Evolutionary conservation across 257 asterid genomes (phyloP).

Genomic region (Solanum chaucha): DNA sequence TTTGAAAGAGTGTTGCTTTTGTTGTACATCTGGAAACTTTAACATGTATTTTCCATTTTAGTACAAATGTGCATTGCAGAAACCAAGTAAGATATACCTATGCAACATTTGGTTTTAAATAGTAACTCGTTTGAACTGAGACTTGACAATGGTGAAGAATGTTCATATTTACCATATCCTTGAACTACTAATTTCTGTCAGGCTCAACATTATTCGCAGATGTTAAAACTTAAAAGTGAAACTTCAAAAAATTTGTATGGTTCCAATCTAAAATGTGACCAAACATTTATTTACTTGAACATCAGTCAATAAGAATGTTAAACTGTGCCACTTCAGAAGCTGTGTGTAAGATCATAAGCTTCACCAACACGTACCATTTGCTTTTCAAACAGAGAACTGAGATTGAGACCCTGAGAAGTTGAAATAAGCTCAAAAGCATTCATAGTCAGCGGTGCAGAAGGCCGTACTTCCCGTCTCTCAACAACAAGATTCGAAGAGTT

Average conservation of each 20-base stretch:
- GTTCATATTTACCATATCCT: neutral
- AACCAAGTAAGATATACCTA: neutral
- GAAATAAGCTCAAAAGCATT: constrained; percentile 96
- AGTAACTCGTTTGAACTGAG: neutral
- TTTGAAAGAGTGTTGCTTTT: neutral
- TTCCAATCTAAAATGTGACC: neutral
- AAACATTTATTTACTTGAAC: neutral
- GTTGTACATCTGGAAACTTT: neutral
- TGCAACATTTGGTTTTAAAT: neutral
- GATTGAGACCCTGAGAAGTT: constrained; percentile 94
- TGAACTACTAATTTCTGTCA: neutral
- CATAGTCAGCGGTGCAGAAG: constrained; percentile 66
- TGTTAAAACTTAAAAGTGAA: neutral
- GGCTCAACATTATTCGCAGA: neutral
- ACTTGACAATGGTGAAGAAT: neutral
- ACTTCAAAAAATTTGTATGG: neutral
- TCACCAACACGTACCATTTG: constrained; percentile 50
- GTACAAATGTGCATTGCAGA: neutral
- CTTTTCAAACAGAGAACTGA: constrained; percentile 79
- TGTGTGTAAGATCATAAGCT: neutral
- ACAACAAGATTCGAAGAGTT: constrained; percentile 68
- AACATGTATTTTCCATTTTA: neutral
- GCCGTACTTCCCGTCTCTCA: constrained; percentile 69
- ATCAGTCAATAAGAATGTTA: neutral
- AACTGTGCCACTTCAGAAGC: neutral